Base-by-base conservation (phyloP, 2,329 filamentous ascomycete species). In the Colletotrichum graminicola region DNA sequence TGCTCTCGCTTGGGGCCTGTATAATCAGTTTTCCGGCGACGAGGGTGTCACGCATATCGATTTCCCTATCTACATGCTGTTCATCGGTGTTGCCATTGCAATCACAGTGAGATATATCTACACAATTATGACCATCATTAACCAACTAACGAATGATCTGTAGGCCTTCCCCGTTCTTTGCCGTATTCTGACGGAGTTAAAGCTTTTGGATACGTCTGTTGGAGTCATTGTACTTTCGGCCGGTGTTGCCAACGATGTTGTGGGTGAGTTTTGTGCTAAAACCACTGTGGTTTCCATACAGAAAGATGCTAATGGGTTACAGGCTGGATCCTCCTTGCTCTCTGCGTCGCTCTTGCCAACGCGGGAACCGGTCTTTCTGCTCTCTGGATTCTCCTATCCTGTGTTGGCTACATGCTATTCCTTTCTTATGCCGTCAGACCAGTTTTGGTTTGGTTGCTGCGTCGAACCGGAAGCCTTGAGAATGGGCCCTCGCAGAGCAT, bases 321-420 rank as follows among this genome's bases (percentile, higher is more conserved):
- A 69, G 66, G 66, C 68, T 98, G 95, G 95, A 92, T 98, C 74
- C 85, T 98, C 21, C 90, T 98, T 32, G 95, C 95, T 0, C 91
- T 98, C 36, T 98, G 95, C 75, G 95, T 98, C 43, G 93, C 95
- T 0, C 87, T 98, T 34, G 95, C 97, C 77, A 98, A 98, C 78
- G 94, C 95, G 39, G 91, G 90, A 21, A 92, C 88, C 55, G 95
- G 95, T 0, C 80, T 98, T 26, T 91, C 94, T 0, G 94, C 95
- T 0, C 86, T 98, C 0, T 98, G 90, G 82, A 94, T 97, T 7
- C 83, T 98, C 7, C 86, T 98, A 16, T 90, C 91, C 32, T 91
- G 89, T 60, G 82, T 92, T 21, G 95, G 89, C 51, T 98, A 92
- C 83, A 87, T 92, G 26, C 79, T 97, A 0, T 92, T 97, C 76